Evolutionary conservation across 192 early-diverging fungal species (phyloP), one percentile per base, ranked within the genome.

Genomic region (Thamnidium elegans): DNA sequence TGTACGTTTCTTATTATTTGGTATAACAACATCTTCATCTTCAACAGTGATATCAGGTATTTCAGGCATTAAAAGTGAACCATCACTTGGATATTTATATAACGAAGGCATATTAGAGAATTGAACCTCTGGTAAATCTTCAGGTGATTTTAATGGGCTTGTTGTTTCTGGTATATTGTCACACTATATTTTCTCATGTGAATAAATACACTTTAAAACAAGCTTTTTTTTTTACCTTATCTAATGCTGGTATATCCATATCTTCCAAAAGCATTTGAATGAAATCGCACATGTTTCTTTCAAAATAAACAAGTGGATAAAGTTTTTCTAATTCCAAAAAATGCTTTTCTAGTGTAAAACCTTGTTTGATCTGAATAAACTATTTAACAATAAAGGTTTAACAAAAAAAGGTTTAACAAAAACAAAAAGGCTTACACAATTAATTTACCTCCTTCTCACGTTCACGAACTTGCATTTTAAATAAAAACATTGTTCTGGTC

Each of bases 41-140:
- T 43, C 46, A 48, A 14, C 13, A 9, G 17, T 73, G 10, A 76
- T 69, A 20, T 75, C 81, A 30, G 79, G 78, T 6, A 79, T 74
- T 34, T 78, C 81, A 9, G 81, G 81, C 78, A 83, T 83, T 15
- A 79, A 76, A 10, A 83, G 53, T 3, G 81, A 69, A 36, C 78
- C 78, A 43, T 83, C 81, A 20, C 72, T 77, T 56, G 79, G 79
- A 10, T 73, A 76, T 43, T 79, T 76, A 36, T 77, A 78, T 6
- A 78, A 58, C 13, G 74, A 65, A 50, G 76, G 78, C 13, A 60
- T 17, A 26, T 64, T 14, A 42, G 58, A 45, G 20, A 59, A 45
- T 45, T 59, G 58, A 21, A 43, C 10, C 43, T 59, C 42, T 20
- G 58, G 43, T 59, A 21, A 59, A 45, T 45, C 43, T 43, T 59